Base-by-base conservation (phyloP, 768 basidiomycete genomes). In the Mycena floridula region DNA sequence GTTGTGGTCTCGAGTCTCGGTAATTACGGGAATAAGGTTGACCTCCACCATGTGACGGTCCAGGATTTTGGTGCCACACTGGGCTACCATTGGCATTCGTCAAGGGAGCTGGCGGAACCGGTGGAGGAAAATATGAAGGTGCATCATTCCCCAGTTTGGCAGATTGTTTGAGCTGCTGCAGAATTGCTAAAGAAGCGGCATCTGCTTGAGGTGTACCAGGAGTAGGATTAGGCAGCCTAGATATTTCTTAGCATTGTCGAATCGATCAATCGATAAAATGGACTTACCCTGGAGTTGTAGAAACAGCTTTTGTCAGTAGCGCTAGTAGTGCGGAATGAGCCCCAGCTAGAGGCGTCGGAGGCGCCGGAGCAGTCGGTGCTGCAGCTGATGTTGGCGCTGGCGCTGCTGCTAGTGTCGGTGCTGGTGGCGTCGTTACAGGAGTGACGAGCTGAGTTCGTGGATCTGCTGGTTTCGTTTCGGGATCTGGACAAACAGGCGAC, bases 101-200 rank as follows among this genome's bases (percentile, higher is more conserved):
- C n/a, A n/a, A n/a, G n/a, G 69, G 61, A 44, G 55, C 61, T 49
- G 59, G 62, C 59, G 44, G 51, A 48, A 38, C 39, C 43, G 50
- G 44, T 7, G 56, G 50, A 53, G 59, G 54, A 43, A n/a, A n/a
- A n/a, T n/a, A n/a, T n/a, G n/a, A n/a, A n/a, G 52, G 38, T 16
- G 38, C 38, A 39, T 39, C 38, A 11, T 47, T 20, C 36, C 32
- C 61, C 30, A 60, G 59, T 48, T 65, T 71, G 49, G 82, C 76
- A 54, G 76, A 75, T 55, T 81, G 78, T 43, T 85, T 73, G 59
- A 90, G 73, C 59, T 88, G 87, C 58, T 89, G 86, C 55, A 92
- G 67, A 52, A 87, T 67, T 39, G 83, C 80, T 44, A 90, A 49
- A 42, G 60, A 42, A 24, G 66, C 56, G 32, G 62, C 49, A n/a